These are phyloP conservation scores for Podaxis rugospora DNA, from an alignment of 768 basidiomycete genomes.

Conservation along the genomic window DNA sequence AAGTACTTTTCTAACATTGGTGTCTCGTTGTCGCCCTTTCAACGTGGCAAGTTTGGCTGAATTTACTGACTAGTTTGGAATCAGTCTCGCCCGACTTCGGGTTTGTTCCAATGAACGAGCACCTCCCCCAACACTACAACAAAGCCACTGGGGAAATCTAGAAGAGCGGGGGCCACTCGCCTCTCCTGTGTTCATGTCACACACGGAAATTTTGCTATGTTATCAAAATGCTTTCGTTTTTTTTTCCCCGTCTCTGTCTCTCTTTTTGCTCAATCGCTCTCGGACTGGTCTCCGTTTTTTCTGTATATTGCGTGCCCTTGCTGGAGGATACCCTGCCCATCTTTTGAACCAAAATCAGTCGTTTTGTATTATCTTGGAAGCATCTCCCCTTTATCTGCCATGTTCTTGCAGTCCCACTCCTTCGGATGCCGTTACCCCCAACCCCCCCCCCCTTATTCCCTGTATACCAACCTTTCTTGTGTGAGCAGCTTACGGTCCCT, in stretches of 20 bases:
- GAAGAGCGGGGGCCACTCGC: background rate
- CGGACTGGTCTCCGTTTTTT: background rate
- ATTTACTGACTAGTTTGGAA: constrained; percentile 16
- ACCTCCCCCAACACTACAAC: constrained; percentile 60
- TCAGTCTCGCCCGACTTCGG: constrained; percentile 80
- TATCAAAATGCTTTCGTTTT: constrained; percentile 6
- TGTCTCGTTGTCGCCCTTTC: constrained; percentile 2
- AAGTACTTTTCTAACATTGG: constrained; percentile 34
- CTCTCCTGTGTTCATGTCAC: background rate
- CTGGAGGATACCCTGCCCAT: constrained; percentile 3
- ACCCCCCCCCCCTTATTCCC: background rate
- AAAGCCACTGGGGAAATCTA: constrained; percentile 52
- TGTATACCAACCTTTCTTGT: constrained; percentile 5
- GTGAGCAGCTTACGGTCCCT: background rate
- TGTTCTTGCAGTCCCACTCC: background rate
- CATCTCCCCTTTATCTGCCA: constrained; percentile 1
- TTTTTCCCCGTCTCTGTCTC: background rate
- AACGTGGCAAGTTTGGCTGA: constrained; percentile 6
- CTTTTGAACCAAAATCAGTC: background rate
- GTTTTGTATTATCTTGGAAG: constrained; percentile 10
- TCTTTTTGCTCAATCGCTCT: background rate
- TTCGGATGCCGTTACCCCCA: constrained; percentile 1
- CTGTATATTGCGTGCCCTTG: constrained; percentile 3
- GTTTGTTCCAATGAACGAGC: constrained; percentile 78
- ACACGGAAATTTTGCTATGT: background rate